phyloP scores from a whole-genome alignment of 192 early-diverging fungal species.

The Obelidium mucronatum region DNA sequence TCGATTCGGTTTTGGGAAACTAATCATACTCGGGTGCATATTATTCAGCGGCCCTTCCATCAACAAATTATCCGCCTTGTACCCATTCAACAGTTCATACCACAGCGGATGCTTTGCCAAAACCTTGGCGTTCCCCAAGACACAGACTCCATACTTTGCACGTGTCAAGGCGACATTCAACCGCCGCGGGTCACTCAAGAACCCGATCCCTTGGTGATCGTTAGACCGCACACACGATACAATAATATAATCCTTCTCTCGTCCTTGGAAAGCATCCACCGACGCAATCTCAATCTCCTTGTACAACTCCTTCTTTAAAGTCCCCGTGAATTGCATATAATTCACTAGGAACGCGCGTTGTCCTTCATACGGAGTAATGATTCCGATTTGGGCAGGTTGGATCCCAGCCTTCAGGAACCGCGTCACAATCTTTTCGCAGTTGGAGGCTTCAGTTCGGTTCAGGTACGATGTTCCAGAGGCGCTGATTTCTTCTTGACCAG shows the following conservation, averaged over 20 bases:
- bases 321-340: slow-evolving; percentile 95
- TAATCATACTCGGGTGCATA: slow-evolving; percentile 88
- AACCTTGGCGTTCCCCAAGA: slow-evolving; percentile 95
- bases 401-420: slow-evolving; percentile 90
- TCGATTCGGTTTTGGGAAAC: slow-evolving; percentile 66
- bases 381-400: slow-evolving; percentile 89
- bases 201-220: slow-evolving; percentile 97
- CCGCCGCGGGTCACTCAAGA: slow-evolving; percentile 81
- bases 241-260: slow-evolving; percentile 99
- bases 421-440: slow-evolving; percentile 97
- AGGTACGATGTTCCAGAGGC: slow-evolving; percentile 97
- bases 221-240: slow-evolving; percentile 97
- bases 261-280: slow-evolving; percentile 99
- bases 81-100: slow-evolving; percentile 95
- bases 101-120: slow-evolving; percentile 92
- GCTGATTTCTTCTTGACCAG: slow-evolving; percentile 96
- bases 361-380: slow-evolving; percentile 99
- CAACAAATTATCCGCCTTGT: slow-evolving; percentile 86
- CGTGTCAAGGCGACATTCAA: slow-evolving; percentile 95
- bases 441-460: slow-evolving; percentile 95
- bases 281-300: slow-evolving; percentile 99
- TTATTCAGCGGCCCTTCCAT: slow-evolving; percentile 94
- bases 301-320: slow-evolving; percentile 91
- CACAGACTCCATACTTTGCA: slow-evolving; percentile 94
- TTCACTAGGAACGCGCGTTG: slow-evolving; percentile 95